A percentile compares a stretch with the other conserved stretches of the same genome.
These are phyloP conservation scores for Penicillium sp. DNA, from an alignment of 2,329 filamentous ascomycete genomes.

Conservation along the genomic window DNA sequence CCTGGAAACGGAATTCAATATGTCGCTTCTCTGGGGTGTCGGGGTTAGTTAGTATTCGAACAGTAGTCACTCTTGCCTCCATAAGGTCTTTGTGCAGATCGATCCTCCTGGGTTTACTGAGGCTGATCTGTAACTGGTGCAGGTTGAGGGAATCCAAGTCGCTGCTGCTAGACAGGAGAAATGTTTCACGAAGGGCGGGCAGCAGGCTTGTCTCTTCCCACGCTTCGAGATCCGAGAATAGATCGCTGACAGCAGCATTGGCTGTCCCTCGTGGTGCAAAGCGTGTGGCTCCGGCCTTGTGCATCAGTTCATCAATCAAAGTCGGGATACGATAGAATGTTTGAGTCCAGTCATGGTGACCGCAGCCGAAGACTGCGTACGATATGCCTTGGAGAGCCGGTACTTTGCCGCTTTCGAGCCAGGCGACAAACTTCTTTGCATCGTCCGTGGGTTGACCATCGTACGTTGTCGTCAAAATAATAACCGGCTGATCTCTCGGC, in stretches of 20 bases:
- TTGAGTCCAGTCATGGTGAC: not conserved
- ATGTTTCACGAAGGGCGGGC: not conserved
- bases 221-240: not conserved
- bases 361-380: not conserved
- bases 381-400: not conserved
- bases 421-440: not conserved
- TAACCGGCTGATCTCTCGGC: not conserved
- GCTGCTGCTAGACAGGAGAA: not conserved
- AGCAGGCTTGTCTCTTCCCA: not conserved
- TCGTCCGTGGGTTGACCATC: not conserved
- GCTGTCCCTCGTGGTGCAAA: not conserved
- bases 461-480: not conserved
- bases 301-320: not conserved
- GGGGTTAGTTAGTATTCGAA: not conserved
- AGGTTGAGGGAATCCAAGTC: not conserved
- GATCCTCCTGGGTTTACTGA: not conserved
- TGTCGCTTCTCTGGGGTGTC: not conserved
- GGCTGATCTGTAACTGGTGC: not conserved
- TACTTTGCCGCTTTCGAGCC: not conserved
- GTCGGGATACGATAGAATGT: not conserved
- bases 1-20: not conserved
- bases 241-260: not conserved
- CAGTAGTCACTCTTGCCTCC: not conserved
- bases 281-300: not conserved
- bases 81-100: not conserved